These are phyloP conservation scores for Lagerstroemia speciosa DNA, from an alignment of 345 rosid species.

Conservation along the genomic window DNA sequence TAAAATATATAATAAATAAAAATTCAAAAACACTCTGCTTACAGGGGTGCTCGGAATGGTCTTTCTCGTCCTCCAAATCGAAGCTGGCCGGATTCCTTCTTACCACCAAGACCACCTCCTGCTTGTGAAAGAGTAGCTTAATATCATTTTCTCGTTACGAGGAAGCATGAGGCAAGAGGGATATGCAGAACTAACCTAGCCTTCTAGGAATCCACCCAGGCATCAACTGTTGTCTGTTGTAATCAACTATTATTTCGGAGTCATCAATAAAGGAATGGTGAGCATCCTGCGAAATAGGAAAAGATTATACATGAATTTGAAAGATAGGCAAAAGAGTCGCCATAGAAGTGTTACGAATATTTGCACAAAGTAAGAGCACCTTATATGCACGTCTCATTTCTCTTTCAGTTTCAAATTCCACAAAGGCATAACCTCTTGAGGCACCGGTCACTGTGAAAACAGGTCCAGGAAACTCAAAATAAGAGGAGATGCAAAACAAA, in stretches of 20 bases:
- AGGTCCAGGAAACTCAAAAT: slow-evolving; percentile 1
- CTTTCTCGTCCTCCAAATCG: slow-evolving; percentile 96
- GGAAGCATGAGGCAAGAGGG: slow-evolving; percentile 3
- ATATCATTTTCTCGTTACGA: neutral
- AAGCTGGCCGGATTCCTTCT: slow-evolving; percentile 89
- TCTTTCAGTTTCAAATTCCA: slow-evolving; percentile 73
- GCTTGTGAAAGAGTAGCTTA: slow-evolving; percentile 1
- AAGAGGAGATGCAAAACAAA: neutral
- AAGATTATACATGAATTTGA: neutral
- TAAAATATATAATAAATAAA: neutral
- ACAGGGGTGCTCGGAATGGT: slow-evolving; percentile 96
- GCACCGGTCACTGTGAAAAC: slow-evolving; percentile 71
- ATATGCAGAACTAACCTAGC: slow-evolving; percentile 49
- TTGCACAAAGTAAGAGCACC: slow-evolving; percentile 29
- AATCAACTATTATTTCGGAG: slow-evolving; percentile 76
- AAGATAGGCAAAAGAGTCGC: neutral
- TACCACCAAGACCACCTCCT: slow-evolving; percentile 99
- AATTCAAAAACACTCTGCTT: slow-evolving; percentile 15
- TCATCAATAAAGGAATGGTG: slow-evolving; percentile 71
- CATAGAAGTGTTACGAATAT: neutral
- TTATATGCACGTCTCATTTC: slow-evolving; percentile 80
- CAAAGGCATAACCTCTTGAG: slow-evolving; percentile 81
- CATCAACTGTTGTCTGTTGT: slow-evolving; percentile 77
- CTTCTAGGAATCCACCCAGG: slow-evolving; percentile 99
- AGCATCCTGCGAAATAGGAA: slow-evolving; percentile 45